phyloP scores from a whole-genome alignment of 371 early-diverging fungal genomes.

The Umbelopsis sp. region DNA sequence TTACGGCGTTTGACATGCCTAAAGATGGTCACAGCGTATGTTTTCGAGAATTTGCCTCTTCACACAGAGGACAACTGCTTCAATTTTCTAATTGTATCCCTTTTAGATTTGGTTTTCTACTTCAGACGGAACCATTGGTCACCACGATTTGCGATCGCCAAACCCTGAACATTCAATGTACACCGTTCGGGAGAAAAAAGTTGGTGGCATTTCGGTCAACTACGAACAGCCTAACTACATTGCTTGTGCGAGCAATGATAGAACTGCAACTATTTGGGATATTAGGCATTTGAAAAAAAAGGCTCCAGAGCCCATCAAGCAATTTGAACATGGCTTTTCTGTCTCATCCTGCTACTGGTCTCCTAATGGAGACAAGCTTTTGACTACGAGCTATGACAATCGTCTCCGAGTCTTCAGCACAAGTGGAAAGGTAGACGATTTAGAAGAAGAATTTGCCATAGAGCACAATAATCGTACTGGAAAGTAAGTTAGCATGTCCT shows the following conservation, averaged over 20 bases:
- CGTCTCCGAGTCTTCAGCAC: conserved; percentile 55
- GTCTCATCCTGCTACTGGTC: conserved; percentile 77
- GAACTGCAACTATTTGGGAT: conserved; percentile 78
- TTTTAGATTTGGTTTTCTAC: conserved; percentile 63
- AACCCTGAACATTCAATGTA: conserved; percentile 24
- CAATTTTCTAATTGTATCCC: background rate
- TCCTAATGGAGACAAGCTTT: conserved; percentile 59
- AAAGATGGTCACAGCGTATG: conserved; percentile 47
- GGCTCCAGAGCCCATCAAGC: conserved; percentile 33
- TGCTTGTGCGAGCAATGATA: conserved; percentile 71
- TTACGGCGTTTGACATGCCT: conserved; percentile 51
- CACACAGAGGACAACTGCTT: background rate
- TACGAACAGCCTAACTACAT: conserved; percentile 66
- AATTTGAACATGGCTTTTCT: conserved; percentile 57
- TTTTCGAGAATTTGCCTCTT: background rate
- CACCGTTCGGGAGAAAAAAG: conserved; percentile 60
- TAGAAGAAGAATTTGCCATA: conserved; percentile 45
- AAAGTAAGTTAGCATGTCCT: conserved; percentile 33
- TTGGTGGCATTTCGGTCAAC: conserved; percentile 68
- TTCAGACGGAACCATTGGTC: conserved; percentile 59
- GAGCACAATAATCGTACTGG: conserved; percentile 74
- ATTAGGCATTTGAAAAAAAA: conserved; percentile 49
- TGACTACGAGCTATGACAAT: conserved; percentile 56
- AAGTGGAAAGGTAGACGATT: conserved; percentile 35
- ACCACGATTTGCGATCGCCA: conserved; percentile 55